Percentiles rank a stretch among this genome's conserved stretches.
These are phyloP conservation scores for Paramarasmius palmivorus DNA, from an alignment of 1,284 basidiomycete species.

Conservation along the genomic window DNA sequence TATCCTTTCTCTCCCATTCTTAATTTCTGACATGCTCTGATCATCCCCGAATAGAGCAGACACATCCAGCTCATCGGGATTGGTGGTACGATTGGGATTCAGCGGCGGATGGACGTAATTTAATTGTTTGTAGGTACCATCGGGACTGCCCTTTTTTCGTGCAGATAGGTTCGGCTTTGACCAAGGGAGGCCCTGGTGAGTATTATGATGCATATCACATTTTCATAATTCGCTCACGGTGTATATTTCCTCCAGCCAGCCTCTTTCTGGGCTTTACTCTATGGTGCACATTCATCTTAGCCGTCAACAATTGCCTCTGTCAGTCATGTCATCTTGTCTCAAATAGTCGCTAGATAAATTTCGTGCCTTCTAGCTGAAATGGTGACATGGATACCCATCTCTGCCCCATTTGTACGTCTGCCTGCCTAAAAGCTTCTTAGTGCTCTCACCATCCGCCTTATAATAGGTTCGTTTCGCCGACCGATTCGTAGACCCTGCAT, in stretches of 20 bases:
- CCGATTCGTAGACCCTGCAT: conserved; percentile 46
- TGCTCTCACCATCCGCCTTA: not conserved
- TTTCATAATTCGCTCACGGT: not conserved
- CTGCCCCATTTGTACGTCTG: conserved; percentile 43
- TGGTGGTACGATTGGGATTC: conserved; percentile 29
- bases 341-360: not conserved
- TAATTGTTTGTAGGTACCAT: conserved; percentile 34
- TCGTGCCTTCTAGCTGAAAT: conserved; percentile 38
- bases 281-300: conserved; percentile 46
- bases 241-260: conserved; percentile 27
- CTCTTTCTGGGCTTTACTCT: conserved; percentile 44
- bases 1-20: not conserved
- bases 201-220: not conserved
- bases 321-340: conserved; percentile 12
- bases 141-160: conserved; percentile 48
- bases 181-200: conserved; percentile 45
- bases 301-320: conserved; percentile 47
- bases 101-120: not conserved
- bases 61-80: conserved; percentile 51
- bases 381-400: conserved; percentile 52
- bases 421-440: not conserved
- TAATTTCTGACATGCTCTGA: not conserved
- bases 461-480: conserved; percentile 44
- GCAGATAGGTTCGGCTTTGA: conserved; percentile 42
- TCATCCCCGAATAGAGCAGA: conserved; percentile 32